phyloP scores from a whole-genome alignment of 805 yeast genomes.

The Candida nonsorbophila region DNA sequence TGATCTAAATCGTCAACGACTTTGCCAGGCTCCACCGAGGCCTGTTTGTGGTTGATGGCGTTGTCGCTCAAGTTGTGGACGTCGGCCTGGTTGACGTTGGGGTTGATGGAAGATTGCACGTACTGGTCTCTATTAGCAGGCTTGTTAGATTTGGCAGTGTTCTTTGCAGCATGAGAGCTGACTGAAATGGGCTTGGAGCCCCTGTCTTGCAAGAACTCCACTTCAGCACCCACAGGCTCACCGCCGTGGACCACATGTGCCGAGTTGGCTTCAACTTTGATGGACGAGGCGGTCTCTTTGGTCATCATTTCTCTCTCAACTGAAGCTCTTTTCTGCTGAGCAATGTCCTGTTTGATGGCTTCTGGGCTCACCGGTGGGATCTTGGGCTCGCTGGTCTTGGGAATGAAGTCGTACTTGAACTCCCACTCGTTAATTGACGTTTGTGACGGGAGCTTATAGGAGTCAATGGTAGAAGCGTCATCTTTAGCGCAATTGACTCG shows the following conservation, averaged over 20 bases:
- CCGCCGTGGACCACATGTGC: conserved; percentile 41
- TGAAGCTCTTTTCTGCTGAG: conserved; percentile 32
- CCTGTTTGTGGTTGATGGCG: conserved; percentile 30
- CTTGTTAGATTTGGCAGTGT: conserved; percentile 13
- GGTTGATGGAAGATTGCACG: conserved; percentile 36
- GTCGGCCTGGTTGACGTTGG: conserved; percentile 30
- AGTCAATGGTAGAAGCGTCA: conserved; percentile 55
- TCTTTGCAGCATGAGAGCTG: conserved; percentile 9
- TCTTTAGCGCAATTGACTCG: no score
- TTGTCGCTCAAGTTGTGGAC: conserved; percentile 31
- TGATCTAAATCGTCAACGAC: conserved; percentile 36
- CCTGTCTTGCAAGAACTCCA: conserved; percentile 34
- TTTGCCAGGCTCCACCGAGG: conserved; percentile 23
- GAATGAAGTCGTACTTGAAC: conserved; percentile 42
- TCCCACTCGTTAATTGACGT: conserved; percentile 46
- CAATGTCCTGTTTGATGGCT: conserved; percentile 45
- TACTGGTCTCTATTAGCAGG: conserved; percentile 36
- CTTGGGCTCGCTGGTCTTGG: conserved; percentile 34
- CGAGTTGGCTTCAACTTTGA: conserved; percentile 40
- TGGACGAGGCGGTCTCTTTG: conserved; percentile 27
- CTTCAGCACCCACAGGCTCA: conserved; percentile 31
- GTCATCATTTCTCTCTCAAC: conserved; percentile 33
- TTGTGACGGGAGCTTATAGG: conserved; percentile 45
- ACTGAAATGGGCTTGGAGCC: conserved; percentile 32
- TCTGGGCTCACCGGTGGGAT: conserved; percentile 44